phyloP scores from a whole-genome alignment of 129 eudicot species.

The Tagetes patula region DNA sequence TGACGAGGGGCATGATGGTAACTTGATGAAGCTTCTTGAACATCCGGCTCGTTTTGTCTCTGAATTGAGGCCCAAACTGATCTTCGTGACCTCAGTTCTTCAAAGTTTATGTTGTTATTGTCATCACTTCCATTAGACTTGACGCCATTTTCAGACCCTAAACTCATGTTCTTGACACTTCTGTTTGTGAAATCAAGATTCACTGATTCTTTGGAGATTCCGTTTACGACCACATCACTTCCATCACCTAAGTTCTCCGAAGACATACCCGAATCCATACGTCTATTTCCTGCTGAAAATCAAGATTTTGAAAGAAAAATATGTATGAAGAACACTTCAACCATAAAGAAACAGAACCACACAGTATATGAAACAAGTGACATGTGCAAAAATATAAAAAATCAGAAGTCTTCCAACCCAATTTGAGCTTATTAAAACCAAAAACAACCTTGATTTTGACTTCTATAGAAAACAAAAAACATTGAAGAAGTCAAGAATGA shows the following conservation, averaged over 20 bases:
- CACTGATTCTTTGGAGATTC: slow-evolving; percentile 42
- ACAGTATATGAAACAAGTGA: slow-evolving; percentile 13
- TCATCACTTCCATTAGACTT: slow-evolving; percentile 45
- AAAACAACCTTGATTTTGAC: slow-evolving; percentile 33
- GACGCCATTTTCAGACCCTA: slow-evolving; percentile 49
- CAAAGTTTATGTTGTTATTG: slow-evolving; percentile 33
- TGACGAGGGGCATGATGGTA: slow-evolving; percentile 33
- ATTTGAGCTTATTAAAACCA: slow-evolving; percentile 13
- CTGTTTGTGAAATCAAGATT: slow-evolving; percentile 40
- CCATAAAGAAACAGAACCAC: slow-evolving; percentile 23
- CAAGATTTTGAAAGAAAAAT: slow-evolving; percentile 9
- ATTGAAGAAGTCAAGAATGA: slow-evolving; percentile 25
- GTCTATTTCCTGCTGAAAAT: slow-evolving; percentile 59
- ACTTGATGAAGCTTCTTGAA: slow-evolving; percentile 51
- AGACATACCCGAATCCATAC: slow-evolving; percentile 44
- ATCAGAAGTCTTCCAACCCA: slow-evolving; percentile 3
- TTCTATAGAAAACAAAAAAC: slow-evolving; percentile 8
- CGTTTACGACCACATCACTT: slow-evolving; percentile 41
- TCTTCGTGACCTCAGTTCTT: slow-evolving; percentile 40
- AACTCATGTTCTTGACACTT: slow-evolving; percentile 42
- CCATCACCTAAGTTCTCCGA: slow-evolving; percentile 62
- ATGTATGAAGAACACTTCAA: slow-evolving; percentile 26
- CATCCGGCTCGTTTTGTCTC: slow-evolving; percentile 41
- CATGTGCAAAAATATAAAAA: neutral
- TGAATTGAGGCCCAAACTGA: slow-evolving; percentile 37